Conservation (phyloP, 768 basidiomycete species). For the Cystofilobasidium bisporidii region DNA sequence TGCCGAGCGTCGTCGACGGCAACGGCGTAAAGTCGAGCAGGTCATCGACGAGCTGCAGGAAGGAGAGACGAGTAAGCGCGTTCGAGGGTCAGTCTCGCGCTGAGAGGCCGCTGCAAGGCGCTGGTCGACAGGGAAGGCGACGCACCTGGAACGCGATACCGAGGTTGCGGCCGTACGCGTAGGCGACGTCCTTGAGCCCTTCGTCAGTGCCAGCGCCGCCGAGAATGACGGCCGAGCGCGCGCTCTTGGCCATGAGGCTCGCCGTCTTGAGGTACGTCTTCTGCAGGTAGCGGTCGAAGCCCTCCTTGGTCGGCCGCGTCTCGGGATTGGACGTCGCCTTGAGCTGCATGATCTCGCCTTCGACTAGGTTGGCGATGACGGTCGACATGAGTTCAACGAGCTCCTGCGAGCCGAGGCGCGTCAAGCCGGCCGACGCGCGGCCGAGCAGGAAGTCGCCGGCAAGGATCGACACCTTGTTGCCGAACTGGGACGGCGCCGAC, state of each 20-base stretch:
- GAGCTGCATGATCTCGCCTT: slow-evolving; percentile 79
- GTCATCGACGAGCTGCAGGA: slow-evolving; percentile 81
- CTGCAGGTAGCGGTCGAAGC: slow-evolving; percentile 59
- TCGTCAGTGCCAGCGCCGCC: slow-evolving; percentile 66
- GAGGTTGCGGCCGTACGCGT: slow-evolving; percentile 78
- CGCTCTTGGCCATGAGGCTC: slow-evolving; percentile 77
- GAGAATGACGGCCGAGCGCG: slow-evolving; percentile 73
- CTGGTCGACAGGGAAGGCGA: slow-evolving; percentile 15
- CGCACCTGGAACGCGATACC: slow-evolving; percentile 92
- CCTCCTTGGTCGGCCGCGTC: slow-evolving; percentile 37
- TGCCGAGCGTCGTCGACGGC: slow-evolving; percentile 65
- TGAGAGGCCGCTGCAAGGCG: neutral
- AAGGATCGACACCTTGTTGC: slow-evolving; percentile 86
- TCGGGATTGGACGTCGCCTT: slow-evolving; percentile 40
- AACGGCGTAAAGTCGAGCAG: slow-evolving; percentile 73
- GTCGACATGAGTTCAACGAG: slow-evolving; percentile 87
- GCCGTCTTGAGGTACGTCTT: slow-evolving; percentile 93
- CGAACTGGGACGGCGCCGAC: slow-evolving; percentile 65
- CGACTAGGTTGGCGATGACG: slow-evolving; percentile 90
- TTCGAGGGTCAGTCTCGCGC: too few species aligned
- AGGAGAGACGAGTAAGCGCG: neutral
- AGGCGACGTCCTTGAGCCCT: slow-evolving; percentile 76
- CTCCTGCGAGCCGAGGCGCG: slow-evolving; percentile 73
- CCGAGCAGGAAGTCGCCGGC: slow-evolving; percentile 94
- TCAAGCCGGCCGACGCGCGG: slow-evolving; percentile 74